A percentile compares a stretch with the other conserved stretches of the same genome.
Evolutionary conservation across 1,284 basidiomycete species (phyloP).

Genomic region (Fereydounia khargensis): DNA sequence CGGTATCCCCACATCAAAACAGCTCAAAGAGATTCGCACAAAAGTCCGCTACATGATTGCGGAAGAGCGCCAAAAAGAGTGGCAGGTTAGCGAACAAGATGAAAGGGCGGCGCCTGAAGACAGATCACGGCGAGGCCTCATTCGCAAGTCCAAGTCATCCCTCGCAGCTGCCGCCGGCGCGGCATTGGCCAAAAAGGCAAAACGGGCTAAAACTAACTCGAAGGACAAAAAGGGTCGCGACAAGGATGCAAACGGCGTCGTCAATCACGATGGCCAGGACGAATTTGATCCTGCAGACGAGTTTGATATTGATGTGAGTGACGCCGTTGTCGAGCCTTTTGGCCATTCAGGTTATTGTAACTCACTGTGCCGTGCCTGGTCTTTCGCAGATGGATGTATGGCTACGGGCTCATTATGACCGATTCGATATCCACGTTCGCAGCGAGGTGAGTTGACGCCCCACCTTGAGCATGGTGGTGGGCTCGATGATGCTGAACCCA

Average conservation of each 20-base stretch:
- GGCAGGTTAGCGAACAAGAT: constrained; percentile 12
- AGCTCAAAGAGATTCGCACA: constrained; percentile 53
- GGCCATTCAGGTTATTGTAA: background rate
- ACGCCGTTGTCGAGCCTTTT: no score
- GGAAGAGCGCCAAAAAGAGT: constrained; percentile 55
- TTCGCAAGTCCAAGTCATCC: constrained; percentile 24
- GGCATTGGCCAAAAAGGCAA: constrained; percentile 11
- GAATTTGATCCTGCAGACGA: constrained; percentile 24
- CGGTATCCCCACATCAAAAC: constrained; percentile 57
- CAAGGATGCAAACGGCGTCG: constrained; percentile 8
- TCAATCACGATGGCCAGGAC: constrained; percentile 2
- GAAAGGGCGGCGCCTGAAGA: constrained; percentile 1
- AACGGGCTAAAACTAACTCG: constrained; percentile 16
- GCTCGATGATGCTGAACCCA: no score
- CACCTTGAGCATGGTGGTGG: no score
- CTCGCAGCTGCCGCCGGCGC: constrained; percentile 18
- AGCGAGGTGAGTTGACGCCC: no score
- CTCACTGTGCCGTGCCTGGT: no score
- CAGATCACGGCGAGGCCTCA: constrained; percentile 33
- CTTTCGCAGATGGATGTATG: no score
- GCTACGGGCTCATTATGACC: constrained; percentile 82
- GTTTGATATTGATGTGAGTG: constrained; percentile 39
- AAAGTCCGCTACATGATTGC: constrained; percentile 50
- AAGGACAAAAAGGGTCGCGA: constrained; percentile 24
- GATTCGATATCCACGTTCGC: constrained; percentile 81